Conservation (phyloP, 768 basidiomycete genomes). For the Collybia mongolica region DNA sequence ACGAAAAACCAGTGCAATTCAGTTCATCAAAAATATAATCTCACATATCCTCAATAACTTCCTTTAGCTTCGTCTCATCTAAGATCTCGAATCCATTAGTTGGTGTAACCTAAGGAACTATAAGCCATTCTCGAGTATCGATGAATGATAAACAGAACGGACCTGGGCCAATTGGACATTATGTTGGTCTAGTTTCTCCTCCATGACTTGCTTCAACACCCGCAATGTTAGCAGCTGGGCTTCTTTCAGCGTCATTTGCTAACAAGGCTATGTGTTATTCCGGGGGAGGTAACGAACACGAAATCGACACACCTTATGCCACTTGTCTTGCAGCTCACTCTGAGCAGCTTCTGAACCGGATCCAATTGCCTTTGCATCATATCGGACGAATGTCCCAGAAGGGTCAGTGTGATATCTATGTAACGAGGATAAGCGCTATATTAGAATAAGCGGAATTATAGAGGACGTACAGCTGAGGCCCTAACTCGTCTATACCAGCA, state of each 20-base stretch:
- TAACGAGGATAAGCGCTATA: neutral
- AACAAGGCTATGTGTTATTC: neutral
- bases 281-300: neutral
- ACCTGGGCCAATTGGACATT: constrained; percentile 98
- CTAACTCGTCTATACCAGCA: constrained; percentile 95
- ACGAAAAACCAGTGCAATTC: constrained; percentile 5
- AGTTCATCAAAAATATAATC: constrained; percentile 13
- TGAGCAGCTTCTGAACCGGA: constrained; percentile 98
- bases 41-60: constrained; percentile 84
- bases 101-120: constrained; percentile 65
- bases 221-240: constrained; percentile 84
- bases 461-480: constrained; percentile 84
- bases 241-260: constrained; percentile 92
- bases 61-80: constrained; percentile 76
- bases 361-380: constrained; percentile 98
- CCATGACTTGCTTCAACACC: constrained; percentile 99
- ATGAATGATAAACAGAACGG: constrained; percentile 16
- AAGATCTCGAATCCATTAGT: constrained; percentile 88
- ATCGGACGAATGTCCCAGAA: constrained; percentile 94
- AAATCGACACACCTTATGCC: constrained; percentile 73
- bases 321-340: constrained; percentile 94
- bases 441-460: neutral
- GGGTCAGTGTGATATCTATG: constrained; percentile 95
- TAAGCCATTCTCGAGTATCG: neutral
- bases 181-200: constrained; percentile 98